A percentile compares a stretch with the other conserved stretches of the same genome.
phyloP scores from a whole-genome alignment of 257 asterid genomes.

The Datura wrightii region DNA sequence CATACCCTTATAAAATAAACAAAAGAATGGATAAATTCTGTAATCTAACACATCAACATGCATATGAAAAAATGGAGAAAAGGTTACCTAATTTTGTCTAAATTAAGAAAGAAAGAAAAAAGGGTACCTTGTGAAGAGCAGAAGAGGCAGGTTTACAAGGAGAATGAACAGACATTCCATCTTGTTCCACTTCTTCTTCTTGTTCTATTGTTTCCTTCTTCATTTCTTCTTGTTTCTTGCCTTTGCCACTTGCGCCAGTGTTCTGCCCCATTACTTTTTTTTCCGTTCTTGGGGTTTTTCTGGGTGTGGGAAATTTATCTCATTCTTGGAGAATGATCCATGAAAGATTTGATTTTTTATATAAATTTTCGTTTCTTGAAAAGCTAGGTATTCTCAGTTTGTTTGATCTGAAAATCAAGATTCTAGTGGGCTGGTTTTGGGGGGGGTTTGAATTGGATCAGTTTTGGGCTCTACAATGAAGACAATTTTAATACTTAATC shows the following conservation, averaged over 20 bases:
- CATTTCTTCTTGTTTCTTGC: slow-evolving; percentile 39
- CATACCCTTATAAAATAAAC: background rate
- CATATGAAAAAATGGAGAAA: background rate
- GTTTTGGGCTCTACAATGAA: background rate
- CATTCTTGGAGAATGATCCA: background rate
- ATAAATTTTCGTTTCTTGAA: background rate
- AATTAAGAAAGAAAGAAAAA: background rate
- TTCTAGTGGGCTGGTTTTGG: background rate
- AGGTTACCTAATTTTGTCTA: background rate
- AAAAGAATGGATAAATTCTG: background rate
- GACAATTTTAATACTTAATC: no score
- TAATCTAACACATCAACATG: background rate
- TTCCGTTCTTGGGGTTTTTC: slow-evolving; percentile 23
- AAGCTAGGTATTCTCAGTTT: background rate
- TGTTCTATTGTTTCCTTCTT: slow-evolving; percentile 31
- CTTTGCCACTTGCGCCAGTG: slow-evolving; percentile 42
- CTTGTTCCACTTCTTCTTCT: slow-evolving; percentile 56
- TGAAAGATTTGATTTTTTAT: slow-evolving; percentile 8
- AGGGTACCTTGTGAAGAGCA: slow-evolving; percentile 59
- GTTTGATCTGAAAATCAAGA: slow-evolving; percentile 1
- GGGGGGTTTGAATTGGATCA: background rate
- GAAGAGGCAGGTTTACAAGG: slow-evolving; percentile 82
- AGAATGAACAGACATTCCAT: slow-evolving; percentile 87
- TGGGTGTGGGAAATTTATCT: background rate
- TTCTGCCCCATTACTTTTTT: background rate